Conservation (phyloP, 768 basidiomycete species). For the Polyporus arcularius region DNA sequence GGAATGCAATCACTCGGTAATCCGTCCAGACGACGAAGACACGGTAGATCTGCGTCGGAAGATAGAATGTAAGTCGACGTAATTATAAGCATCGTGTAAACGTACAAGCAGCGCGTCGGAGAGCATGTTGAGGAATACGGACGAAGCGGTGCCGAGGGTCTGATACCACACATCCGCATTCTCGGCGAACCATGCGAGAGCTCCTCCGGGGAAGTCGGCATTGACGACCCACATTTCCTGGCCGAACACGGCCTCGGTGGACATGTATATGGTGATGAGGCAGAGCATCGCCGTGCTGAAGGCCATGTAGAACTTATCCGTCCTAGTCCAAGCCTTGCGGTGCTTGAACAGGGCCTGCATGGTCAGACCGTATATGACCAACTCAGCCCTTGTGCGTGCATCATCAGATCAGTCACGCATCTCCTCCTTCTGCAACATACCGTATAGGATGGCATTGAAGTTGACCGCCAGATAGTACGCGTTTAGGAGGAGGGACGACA, state of each 20-base stretch:
- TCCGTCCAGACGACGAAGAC: conserved; percentile 35
- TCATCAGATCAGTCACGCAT: too few species aligned
- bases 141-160: conserved; percentile 16
- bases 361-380: conserved; percentile 29
- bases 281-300: conserved; percentile 31
- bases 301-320: conserved; percentile 22
- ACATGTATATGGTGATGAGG: conserved; percentile 35
- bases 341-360: conserved; percentile 18
- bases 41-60: conserved; percentile 35
- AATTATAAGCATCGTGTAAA: not conserved
- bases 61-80: not conserved
- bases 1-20: conserved; percentile 17
- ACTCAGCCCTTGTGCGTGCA: conserved; percentile 24
- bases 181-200: conserved; percentile 31
- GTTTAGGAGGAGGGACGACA: conserved; percentile 15
- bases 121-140: conserved; percentile 31
- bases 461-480: conserved; percentile 19
- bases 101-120: conserved; percentile 42
- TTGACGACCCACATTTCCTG: conserved; percentile 40
- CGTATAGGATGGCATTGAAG: conserved; percentile 22
- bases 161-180: conserved; percentile 23
- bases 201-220: conserved; percentile 34
- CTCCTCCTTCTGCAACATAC: not conserved
- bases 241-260: conserved; percentile 32
- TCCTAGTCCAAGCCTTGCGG: conserved; percentile 8